These are phyloP conservation scores for Tulasnella calospora DNA, from an alignment of 768 basidiomycete species.

Conservation along the genomic window DNA sequence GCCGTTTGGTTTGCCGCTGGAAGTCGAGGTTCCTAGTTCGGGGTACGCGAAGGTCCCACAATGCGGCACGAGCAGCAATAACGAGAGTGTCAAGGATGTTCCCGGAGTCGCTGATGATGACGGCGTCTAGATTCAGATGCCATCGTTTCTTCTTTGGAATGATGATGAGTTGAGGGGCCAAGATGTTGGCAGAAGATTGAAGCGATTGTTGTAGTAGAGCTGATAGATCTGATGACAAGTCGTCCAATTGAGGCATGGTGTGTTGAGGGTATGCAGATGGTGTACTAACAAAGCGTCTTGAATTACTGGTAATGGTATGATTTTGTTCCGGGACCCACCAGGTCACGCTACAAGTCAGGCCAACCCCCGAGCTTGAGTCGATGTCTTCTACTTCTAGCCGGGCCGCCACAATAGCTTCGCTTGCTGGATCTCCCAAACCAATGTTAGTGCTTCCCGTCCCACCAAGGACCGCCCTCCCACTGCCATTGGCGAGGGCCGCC, in stretches of 20 bases:
- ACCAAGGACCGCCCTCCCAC: conserved; percentile 70
- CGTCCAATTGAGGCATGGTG: conserved; percentile 59
- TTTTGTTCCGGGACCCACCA: conserved; percentile 53
- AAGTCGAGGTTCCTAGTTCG: conserved; percentile 63
- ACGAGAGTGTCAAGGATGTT: conserved; percentile 75
- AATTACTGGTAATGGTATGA: neutral
- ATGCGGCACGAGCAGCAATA: conserved; percentile 69
- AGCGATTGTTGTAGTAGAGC: conserved; percentile 41
- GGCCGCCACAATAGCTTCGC: conserved; percentile 71
- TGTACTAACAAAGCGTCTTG: conserved; percentile 49
- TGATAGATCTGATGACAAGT: conserved; percentile 69
- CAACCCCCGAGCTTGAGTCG: conserved; percentile 52
- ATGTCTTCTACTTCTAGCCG: conserved; percentile 74
- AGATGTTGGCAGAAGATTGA: conserved; percentile 44
- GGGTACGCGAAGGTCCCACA: conserved; percentile 79
- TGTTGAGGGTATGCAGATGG: conserved; percentile 74
- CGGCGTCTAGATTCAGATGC: conserved; percentile 69
- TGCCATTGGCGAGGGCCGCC: conserved; percentile 78
- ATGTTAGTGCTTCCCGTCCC: conserved; percentile 33
- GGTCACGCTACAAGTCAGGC: conserved; percentile 62
- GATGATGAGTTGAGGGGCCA: conserved; percentile 55
- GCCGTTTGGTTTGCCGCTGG: neutral
- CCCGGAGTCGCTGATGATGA: conserved; percentile 67
- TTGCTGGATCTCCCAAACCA: conserved; percentile 55
- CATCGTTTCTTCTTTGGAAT: conserved; percentile 62